Conservation (phyloP, 805 yeast genomes). For the Ogataea zsoltii region DNA sequence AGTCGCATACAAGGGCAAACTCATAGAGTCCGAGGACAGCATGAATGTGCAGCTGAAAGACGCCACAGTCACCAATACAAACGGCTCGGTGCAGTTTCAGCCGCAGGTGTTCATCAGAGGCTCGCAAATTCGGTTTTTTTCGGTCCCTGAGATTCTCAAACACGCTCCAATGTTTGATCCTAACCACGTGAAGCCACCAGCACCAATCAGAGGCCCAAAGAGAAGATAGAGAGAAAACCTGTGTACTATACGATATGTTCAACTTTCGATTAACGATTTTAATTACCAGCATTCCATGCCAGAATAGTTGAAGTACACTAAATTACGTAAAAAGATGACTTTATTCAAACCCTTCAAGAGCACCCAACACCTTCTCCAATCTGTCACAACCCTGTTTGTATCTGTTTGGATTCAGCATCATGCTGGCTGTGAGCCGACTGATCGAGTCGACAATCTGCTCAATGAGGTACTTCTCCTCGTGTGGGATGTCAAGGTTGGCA, state of each 20-base stretch:
- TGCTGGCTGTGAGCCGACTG: slow-evolving; percentile 83
- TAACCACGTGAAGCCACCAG: slow-evolving; percentile 58
- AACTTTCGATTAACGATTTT: too few relatives aligned
- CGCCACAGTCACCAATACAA: slow-evolving; percentile 73
- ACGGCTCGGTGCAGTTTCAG: slow-evolving; percentile 74
- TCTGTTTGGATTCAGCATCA: slow-evolving; percentile 81
- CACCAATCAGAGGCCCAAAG: slow-evolving; percentile 59
- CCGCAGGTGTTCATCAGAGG: slow-evolving; percentile 91
- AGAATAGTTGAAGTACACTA: background rate
- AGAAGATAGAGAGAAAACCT: slow-evolving; percentile 7
- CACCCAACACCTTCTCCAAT: slow-evolving; percentile 77
- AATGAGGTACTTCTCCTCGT: slow-evolving; percentile 72
- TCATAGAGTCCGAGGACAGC: slow-evolving; percentile 84
- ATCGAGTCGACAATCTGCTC: slow-evolving; percentile 86
- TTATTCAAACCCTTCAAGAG: slow-evolving; percentile 73
- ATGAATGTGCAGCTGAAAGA: slow-evolving; percentile 90
- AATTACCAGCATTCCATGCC: too few relatives aligned
- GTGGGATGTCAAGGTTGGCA: slow-evolving; percentile 68
- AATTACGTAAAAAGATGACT: background rate
- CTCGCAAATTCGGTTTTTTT: slow-evolving; percentile 79
- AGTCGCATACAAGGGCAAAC: slow-evolving; percentile 83
- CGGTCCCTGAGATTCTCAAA: slow-evolving; percentile 83
- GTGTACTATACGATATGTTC: slow-evolving; percentile 1
- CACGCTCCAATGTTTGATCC: slow-evolving; percentile 86
- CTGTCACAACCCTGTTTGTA: slow-evolving; percentile 79